Base-by-base conservation (phyloP, 306 rosid genomes). In the Fragaria nilgerrensis region DNA sequence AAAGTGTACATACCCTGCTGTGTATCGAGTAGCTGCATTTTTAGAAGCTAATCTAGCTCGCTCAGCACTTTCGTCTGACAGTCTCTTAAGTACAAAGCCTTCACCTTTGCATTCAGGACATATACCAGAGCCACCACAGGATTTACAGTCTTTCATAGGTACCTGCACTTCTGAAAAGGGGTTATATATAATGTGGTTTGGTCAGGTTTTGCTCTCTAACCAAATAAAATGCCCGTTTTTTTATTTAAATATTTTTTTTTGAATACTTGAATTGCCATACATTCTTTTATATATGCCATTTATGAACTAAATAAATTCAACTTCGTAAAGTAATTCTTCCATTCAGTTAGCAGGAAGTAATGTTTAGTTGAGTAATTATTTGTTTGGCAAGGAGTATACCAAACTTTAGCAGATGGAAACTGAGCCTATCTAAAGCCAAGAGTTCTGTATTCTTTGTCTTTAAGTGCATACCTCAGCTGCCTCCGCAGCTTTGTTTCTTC, bases 41-140 rank as follows among this genome's bases (percentile, higher is more conserved):
- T 90, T 88, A 9, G 98, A 76, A 25, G 77, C 88, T 66, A 37
- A 7, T 90, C 96, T 88, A 67, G 97, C 97, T 79, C 77, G 83
- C 85, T 88, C 93, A 5, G 97, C 93, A 79, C 64, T 90, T 82
- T 89, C 93, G 2, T 89, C 96, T 0, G 99, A 85, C 58, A 89
- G 83, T 84, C 84, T 90, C 88, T 86, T 89, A 9, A 90, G 91
- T 83, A 95, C 92, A 67, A 92, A 95, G 49, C 98, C 97, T 90
- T 95, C 97, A 3, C 98, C 98, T 4, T 87, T 89, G 95, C 98
- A 94, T 80, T 88, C 97, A 29, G 97, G 74, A 80, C 98, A 94
- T 85, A 95, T 64, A 55, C 97, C 97, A 72, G 98, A 90, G 70
- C 98, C 97, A 15, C 88, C 84, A 78, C 96, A 95, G 19, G 83